Conservation (phyloP, 2,329 filamentous ascomycete genomes). For the Arachnomyces sp. region DNA sequence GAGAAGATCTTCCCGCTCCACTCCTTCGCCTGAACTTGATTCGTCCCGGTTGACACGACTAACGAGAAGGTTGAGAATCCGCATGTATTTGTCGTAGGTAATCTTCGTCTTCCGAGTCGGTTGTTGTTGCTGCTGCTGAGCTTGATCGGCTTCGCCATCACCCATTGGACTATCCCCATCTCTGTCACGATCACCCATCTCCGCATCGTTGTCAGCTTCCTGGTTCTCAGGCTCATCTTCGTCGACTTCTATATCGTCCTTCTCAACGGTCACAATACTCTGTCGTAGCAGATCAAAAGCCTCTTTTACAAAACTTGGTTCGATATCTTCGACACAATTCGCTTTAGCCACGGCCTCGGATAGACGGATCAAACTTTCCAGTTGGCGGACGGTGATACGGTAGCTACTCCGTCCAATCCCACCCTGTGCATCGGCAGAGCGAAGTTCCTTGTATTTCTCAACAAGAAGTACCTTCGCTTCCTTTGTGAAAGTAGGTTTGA, state of each 20-base stretch:
- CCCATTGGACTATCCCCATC: constrained; percentile 49
- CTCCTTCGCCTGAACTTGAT: constrained; percentile 64
- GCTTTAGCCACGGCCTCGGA: constrained; percentile 98
- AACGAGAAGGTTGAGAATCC: constrained; percentile 80
- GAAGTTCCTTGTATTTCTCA: constrained; percentile 88
- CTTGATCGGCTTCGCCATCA: constrained; percentile 40
- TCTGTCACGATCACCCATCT: constrained; percentile 34
- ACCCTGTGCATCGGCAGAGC: constrained; percentile 87
- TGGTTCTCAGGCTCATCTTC: constrained; percentile 59
- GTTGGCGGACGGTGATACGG: constrained; percentile 90
- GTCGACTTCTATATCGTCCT: constrained; percentile 93
- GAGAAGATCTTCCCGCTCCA: constrained; percentile 72
- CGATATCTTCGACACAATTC: constrained; percentile 89
- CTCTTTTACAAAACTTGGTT: constrained; percentile 76
- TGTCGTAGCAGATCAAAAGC: constrained; percentile 86
- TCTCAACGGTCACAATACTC: constrained; percentile 95
- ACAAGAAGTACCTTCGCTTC: constrained; percentile 82
- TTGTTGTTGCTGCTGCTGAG: constrained; percentile 25
- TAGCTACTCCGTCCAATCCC: constrained; percentile 93
- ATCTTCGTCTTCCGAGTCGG: constrained; percentile 68
- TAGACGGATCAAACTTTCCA: constrained; percentile 91
- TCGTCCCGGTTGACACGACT: constrained; percentile 80
- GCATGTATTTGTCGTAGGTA: constrained; percentile 89
- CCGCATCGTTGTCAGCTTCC: constrained; percentile 39
- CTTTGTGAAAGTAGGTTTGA: constrained; percentile 83